Percentiles rank a stretch among this genome's conserved stretches.
phyloP scores from a whole-genome alignment of 345 rosid genomes.

The Pistacia vera region DNA sequence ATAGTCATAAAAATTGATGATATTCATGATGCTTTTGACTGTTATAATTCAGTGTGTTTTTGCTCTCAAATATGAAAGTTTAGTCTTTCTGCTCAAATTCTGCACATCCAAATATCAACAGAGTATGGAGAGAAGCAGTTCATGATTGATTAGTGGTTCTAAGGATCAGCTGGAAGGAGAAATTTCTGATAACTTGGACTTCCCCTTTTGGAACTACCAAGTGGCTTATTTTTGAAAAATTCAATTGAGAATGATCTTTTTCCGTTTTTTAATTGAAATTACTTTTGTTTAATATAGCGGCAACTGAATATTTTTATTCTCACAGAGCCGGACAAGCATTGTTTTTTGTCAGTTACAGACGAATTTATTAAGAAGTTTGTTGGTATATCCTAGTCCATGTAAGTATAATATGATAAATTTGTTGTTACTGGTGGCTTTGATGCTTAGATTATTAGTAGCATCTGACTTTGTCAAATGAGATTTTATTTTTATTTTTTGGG shows the following conservation, averaged over 20 bases:
- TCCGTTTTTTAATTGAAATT: conserved; percentile 1
- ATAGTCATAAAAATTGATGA: too few relatives aligned
- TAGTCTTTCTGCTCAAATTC: neutral
- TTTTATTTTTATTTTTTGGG: neutral
- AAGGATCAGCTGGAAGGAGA: conserved; percentile 11
- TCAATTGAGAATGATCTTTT: conserved; percentile 9
- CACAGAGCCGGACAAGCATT: conserved; percentile 22
- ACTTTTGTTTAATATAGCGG: conserved; percentile 30
- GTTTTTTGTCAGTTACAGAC: conserved; percentile 21
- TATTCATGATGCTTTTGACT: too few relatives aligned
- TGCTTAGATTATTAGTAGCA: conserved; percentile 6
- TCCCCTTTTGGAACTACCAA: conserved; percentile 16
- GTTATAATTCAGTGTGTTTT: neutral
- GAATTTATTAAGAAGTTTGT: conserved; percentile 12
- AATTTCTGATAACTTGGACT: neutral
- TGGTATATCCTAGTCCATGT: conserved; percentile 18
- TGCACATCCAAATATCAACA: neutral
- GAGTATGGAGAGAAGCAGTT: neutral
- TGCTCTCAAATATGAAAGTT: neutral
- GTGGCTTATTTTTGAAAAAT: conserved; percentile 16
- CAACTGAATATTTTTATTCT: conserved; percentile 26
- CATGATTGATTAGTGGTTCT: neutral
- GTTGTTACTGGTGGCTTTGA: conserved; percentile 11
- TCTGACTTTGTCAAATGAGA: conserved; percentile 28
- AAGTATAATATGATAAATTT: conserved; percentile 20